Evolutionary conservation across 176 grass and related monocot genomes (phyloP).

Genomic region (Aegilops sharonensis): DNA sequence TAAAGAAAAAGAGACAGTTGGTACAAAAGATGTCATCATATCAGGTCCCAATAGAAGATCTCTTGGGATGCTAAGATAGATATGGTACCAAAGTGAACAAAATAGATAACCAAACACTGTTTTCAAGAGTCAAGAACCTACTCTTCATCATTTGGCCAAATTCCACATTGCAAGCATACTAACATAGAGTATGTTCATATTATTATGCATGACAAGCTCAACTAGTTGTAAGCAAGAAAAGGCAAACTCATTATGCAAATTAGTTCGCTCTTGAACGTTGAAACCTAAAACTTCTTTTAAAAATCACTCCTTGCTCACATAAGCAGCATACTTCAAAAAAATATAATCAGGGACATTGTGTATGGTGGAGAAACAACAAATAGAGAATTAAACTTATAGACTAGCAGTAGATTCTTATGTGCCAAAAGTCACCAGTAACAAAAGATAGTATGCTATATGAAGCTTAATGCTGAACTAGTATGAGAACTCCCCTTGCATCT

Average conservation of each 20-base stretch:
- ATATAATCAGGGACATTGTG: not conserved
- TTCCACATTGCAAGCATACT: not conserved
- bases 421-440: constrained; percentile 2
- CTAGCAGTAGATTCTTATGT: not conserved
- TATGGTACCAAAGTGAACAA: not conserved
- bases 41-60: not conserved
- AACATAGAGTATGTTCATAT: constrained; percentile 6
- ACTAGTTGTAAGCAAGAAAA: not conserved
- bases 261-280: not conserved
- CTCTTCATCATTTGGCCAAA: constrained; percentile 9
- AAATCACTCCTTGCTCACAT: not conserved
- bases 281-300: not conserved
- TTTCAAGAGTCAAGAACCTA: too few species aligned
- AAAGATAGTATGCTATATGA: not conserved
- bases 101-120: constrained; percentile 13
- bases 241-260: not conserved
- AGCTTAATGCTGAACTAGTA: constrained; percentile 12
- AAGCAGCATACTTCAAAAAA: not conserved
- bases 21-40: not conserved
- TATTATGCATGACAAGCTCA: not conserved
- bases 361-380: not conserved
- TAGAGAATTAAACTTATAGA: not conserved
- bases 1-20: not conserved
- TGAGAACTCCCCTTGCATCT: not conserved
- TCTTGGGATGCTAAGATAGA: not conserved